Evolutionary conservation across 108 stramenopile species (phyloP), one percentile per base, ranked within the genome.

Genomic region (Pseudonitzschia multistriata): DNA sequence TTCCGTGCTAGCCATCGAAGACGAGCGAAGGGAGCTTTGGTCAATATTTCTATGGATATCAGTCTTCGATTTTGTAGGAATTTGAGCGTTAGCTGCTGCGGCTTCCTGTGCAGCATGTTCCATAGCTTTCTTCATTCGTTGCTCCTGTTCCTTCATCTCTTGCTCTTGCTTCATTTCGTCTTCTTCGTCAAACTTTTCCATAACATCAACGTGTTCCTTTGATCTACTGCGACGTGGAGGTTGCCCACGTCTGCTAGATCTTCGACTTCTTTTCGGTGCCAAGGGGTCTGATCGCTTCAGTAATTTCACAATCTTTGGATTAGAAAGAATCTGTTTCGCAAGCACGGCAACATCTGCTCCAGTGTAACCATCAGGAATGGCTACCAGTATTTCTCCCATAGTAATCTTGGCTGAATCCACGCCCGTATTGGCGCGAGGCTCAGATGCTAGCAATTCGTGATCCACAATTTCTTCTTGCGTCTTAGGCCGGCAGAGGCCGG

Each of bases 351-450:
- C 69, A 27, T 82, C 62, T 15, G 52, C 24, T 45, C 74, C 81
- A 0, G 60, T 53, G 60, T 80, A 84, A 34, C 73, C 81, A 28
- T 71, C 50, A 4, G 86, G 86, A 56, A 87, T 80, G 30, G 86
- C 86, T 22, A 87, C 78, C 21, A 87, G 56, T 55, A 87, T 80
- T 66, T 87, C 86, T 21, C 86, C 81, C 36, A 78, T 35, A 5
- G 61, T 49, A 72, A 85, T 82, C 13, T 61, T 59, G 25, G 80
- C 80, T 28, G 75, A 73, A 17, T 70, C 57, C 5, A 72, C 71
- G 10, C 39, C 55, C 0, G 35, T 57, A 11, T 48, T 61, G 28
- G 59, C 33, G 28, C 68, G 48, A 45, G 66, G 31, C 29, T 35
- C 74, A 42, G 63, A 61, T 3, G 75, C 75, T 2, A 83, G 54